These are phyloP conservation scores for Coemansia sp. DNA, from an alignment of 192 early-diverging fungal genomes.

Conservation along the genomic window DNA sequence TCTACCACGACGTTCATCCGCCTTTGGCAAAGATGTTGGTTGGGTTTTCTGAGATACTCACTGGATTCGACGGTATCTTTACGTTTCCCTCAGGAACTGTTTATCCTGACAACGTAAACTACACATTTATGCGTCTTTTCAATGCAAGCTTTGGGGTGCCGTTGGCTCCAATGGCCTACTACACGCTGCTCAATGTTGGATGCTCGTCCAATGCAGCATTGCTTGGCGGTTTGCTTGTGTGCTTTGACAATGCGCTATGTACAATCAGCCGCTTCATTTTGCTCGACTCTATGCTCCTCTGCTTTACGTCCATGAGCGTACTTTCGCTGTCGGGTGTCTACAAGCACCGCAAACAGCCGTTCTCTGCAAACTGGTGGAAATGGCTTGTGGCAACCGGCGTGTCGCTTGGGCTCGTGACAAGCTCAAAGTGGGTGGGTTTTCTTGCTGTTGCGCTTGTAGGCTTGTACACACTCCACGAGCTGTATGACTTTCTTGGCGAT, in stretches of 20 bases:
- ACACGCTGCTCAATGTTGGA: constrained; percentile 74
- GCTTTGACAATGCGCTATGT: constrained; percentile 65
- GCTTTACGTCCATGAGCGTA: constrained; percentile 72
- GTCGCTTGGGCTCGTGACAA: constrained; percentile 82
- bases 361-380: constrained; percentile 83
- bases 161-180: constrained; percentile 88
- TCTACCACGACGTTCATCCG: constrained; percentile 98
- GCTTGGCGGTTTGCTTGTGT: constrained; percentile 77
- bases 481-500: constrained; percentile 87
- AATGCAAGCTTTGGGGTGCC: constrained; percentile 85
- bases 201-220: constrained; percentile 67
- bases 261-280: constrained; percentile 90
- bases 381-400: constrained; percentile 87
- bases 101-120: constrained; percentile 85
- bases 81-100: constrained; percentile 73
- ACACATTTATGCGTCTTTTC: constrained; percentile 85
- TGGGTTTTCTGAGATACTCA: constrained; percentile 78
- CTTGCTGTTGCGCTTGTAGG: constrained; percentile 91
- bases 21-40: constrained; percentile 97
- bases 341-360: constrained; percentile 74
- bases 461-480: constrained; percentile 87
- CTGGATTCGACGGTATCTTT: constrained; percentile 85
- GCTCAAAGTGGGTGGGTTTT: constrained; percentile 97
- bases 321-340: constrained; percentile 74
- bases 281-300: constrained; percentile 93